A percentile compares a stretch with the other conserved stretches of the same genome.
These are phyloP conservation scores for Scutellaria baicalensis DNA, from an alignment of 257 asterid genomes.

Conservation along the genomic window DNA sequence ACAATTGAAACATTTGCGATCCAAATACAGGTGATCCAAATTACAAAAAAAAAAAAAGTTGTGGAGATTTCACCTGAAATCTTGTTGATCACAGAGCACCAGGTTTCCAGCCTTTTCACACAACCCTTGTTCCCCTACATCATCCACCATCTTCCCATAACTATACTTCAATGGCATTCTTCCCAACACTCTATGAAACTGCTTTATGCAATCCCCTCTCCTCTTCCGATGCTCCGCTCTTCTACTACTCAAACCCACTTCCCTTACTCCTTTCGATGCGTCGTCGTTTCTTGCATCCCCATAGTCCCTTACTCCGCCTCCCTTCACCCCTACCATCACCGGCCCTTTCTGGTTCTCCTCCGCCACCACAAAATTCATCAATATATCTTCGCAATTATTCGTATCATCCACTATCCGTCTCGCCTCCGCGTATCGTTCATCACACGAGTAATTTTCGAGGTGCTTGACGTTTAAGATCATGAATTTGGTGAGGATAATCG, in stretches of 20 bases:
- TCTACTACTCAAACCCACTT: constrained; percentile 81
- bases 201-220: constrained; percentile 72
- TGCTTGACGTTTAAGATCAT: constrained; percentile 45
- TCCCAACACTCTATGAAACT: constrained; percentile 64
- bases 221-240: constrained; percentile 70
- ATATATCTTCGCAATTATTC: constrained; percentile 80
- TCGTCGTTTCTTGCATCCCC: constrained; percentile 91
- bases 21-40: neutral
- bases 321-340: constrained; percentile 48
- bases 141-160: constrained; percentile 64
- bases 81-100: constrained; percentile 60
- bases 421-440: constrained; percentile 19
- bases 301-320: constrained; percentile 63
- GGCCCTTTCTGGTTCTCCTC: constrained; percentile 53
- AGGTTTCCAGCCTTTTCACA: constrained; percentile 64
- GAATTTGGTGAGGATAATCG: constrained; percentile 72
- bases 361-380: constrained; percentile 81
- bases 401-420: constrained; percentile 41
- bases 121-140: constrained; percentile 77
- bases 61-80: constrained; percentile 16
- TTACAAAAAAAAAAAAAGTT: no score
- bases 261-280: constrained; percentile 33
- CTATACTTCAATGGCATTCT: constrained; percentile 76
- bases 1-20: neutral
- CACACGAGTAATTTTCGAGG: constrained; percentile 61